Base-by-base conservation (phyloP, 2,329 filamentous ascomycete genomes). In the Diaporthe ilicicola region DNA sequence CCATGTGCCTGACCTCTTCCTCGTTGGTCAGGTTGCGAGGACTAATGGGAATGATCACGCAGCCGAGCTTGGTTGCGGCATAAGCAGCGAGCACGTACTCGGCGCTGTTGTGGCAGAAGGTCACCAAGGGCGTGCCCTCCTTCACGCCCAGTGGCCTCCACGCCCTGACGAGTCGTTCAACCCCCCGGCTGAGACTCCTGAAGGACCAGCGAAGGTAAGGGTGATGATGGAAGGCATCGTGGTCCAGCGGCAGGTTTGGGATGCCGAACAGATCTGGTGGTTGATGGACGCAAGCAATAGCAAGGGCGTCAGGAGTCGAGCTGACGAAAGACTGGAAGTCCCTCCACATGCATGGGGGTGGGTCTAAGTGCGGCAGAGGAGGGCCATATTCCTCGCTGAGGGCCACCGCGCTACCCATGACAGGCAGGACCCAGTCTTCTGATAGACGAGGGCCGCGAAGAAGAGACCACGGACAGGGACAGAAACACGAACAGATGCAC, bases 131-230 rank as follows among this genome's bases (percentile, higher is more conserved):
- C 10, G 55, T 39, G 29, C 39, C 24, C 29, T 19, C 37, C 27
- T 39, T 55, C 13, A 70, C 27, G 4, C 39, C 56, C 2, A 70
- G 27, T 27, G 55, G 55, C 24, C 39, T 39, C 67, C 39, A 29
- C 32, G 67, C 46, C 37, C 34, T 55, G 37, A 48, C 56, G 13
- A 70, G 42, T 3, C 56, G 56, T 5, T 65, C 46, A 7, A 70
- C 19, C 7, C 48, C 67, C 19, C 24, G 34, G 27, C 24, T 19
- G 56, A 70, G 55, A 8, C 10, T 46, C 9, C 37, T 15, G 48
- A 53, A 55, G 2, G 67, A 64, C 67, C 67, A 70, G 13, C 67
- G 56, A 56, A 70, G 67, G 22, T 70, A 70, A 15, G 67, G 67
- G 1, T 46, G 24, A 19, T 50, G 24, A 4, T 27, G 34, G n/a